Conservation (phyloP, 2,329 filamentous ascomycete species). For the Hypoxylon sp. region DNA sequence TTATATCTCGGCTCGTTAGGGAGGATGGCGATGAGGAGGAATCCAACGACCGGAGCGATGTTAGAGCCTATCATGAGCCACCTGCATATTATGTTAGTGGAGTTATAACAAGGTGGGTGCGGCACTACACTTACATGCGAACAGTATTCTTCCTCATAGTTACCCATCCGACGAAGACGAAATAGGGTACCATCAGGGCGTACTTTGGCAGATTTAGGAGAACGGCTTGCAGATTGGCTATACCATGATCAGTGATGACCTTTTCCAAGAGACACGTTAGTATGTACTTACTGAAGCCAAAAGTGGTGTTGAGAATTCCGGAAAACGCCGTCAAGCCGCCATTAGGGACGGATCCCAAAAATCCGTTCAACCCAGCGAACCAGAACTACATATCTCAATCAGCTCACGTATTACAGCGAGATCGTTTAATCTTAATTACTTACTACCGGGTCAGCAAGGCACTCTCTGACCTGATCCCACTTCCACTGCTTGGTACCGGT, state of each 20-base stretch:
- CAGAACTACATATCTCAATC: slow-evolving; percentile 41
- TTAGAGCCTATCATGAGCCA: slow-evolving; percentile 49
- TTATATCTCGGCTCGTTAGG: slow-evolving; percentile 46
- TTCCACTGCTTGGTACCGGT: slow-evolving; percentile 49
- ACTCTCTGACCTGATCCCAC: slow-evolving; percentile 49
- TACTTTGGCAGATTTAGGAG: slow-evolving; percentile 48
- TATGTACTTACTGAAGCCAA: slow-evolving; percentile 46
- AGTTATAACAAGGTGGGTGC: neutral
- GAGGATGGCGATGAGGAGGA: slow-evolving; percentile 47
- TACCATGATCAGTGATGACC: neutral
- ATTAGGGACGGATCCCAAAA: slow-evolving; percentile 48
- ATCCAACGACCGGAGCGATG: slow-evolving; percentile 46
- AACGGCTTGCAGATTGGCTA: slow-evolving; percentile 48
- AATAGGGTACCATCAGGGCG: slow-evolving; percentile 45
- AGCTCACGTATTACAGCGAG: neutral
- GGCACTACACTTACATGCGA: slow-evolving; percentile 41
- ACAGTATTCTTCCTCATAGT: slow-evolving; percentile 45
- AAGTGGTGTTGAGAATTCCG: slow-evolving; percentile 46
- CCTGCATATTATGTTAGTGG: slow-evolving; percentile 27
- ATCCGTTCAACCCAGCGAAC: slow-evolving; percentile 48
- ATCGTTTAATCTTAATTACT: neutral
- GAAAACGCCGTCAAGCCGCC: slow-evolving; percentile 47
- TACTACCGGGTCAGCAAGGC: slow-evolving; percentile 43
- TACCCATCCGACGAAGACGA: slow-evolving; percentile 44
- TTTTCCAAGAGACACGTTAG: neutral